Conservation (phyloP, 2,329 filamentous ascomycete species). For the Pezizomycotina sp. region DNA sequence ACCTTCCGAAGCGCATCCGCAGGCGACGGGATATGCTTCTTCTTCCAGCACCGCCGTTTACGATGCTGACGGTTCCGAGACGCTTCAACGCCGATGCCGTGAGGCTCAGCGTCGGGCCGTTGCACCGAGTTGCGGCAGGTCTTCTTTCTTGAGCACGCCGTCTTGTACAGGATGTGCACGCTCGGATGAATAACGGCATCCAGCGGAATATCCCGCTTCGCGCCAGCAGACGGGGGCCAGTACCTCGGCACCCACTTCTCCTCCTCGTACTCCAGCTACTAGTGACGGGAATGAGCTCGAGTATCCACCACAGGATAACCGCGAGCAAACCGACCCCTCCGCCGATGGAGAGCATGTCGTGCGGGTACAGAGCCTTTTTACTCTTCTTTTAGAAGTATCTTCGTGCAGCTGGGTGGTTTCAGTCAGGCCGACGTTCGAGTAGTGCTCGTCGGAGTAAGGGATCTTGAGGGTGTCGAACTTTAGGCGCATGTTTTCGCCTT, state of each 20-base stretch:
- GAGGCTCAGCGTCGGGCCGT: too few species aligned
- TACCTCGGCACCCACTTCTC: slow-evolving; percentile 28
- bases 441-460: too few species aligned
- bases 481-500: slow-evolving; percentile 16
- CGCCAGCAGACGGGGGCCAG: slow-evolving; percentile 29
- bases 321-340: slow-evolving; percentile 24
- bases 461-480: too few species aligned
- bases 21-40: too few species aligned
- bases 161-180: slow-evolving; percentile 21
- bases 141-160: slow-evolving; percentile 10
- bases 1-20: too few species aligned
- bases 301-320: slow-evolving; percentile 29
- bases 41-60: too few species aligned
- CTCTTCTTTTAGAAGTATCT: slow-evolving; percentile 7
- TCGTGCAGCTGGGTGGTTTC: slow-evolving; percentile 18
- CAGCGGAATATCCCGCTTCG: slow-evolving; percentile 27
- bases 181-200: slow-evolving; percentile 27
- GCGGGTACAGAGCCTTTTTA: slow-evolving; percentile 22
- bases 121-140: slow-evolving; percentile 11
- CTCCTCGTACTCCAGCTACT: slow-evolving; percentile 28
- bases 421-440: too few species aligned
- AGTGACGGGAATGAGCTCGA: slow-evolving; percentile 29
- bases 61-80: too few species aligned
- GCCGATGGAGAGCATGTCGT: slow-evolving; percentile 28
- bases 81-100: too few species aligned